Evolutionary conservation across 306 rosid genomes (phyloP), one percentile per base, ranked within the genome.

Genomic region (Trifolium pratense): DNA sequence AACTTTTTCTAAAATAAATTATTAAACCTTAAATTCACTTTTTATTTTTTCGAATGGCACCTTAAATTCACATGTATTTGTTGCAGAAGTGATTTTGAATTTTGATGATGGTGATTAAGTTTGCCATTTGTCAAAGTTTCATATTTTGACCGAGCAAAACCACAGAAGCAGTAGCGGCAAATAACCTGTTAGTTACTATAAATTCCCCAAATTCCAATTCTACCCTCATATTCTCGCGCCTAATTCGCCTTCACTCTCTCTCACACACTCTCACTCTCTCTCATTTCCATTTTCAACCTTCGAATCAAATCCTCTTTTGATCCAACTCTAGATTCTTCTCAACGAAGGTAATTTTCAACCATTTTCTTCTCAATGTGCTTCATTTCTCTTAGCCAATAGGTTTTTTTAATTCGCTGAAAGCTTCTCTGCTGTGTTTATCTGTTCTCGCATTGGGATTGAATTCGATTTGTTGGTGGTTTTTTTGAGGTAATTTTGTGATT

Each of bases 171-270:
- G 10, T 45, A 25, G 34, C 59, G 77, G 57, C 45, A 72, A 73
- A 73, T 32, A 34, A 25, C 51, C 2, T 16, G 61, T 55, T 10
- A 55, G 32, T 55, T 53, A 53, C 0, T 29, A 29, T 29, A 29
- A 20, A 36, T 49, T 34, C 45, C 34, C 57, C n/a, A 66, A 75
- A 74, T 74, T n/a, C 78, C 71, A 49, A 26, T 66, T 66, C 48
- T 29, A 76, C 74, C 70, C 69, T 65, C 67, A 9, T n/a, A n/a
- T 60, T 57, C 63, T 65, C 87, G 81, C 92, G 92, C 98, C 82
- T 68, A 81, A 77, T 85, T 83, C 87, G 88, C 91, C 79, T 57
- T 49, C 76, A 66, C 85, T 66, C 68, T 68, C 68, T 64, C 68
- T 68, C 68, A 58, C 79, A 26, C 81, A 43, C 40, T 43, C 70